These are phyloP conservation scores for Pichia nakasei DNA, from an alignment of 805 yeast genomes.

Conservation along the genomic window DNA sequence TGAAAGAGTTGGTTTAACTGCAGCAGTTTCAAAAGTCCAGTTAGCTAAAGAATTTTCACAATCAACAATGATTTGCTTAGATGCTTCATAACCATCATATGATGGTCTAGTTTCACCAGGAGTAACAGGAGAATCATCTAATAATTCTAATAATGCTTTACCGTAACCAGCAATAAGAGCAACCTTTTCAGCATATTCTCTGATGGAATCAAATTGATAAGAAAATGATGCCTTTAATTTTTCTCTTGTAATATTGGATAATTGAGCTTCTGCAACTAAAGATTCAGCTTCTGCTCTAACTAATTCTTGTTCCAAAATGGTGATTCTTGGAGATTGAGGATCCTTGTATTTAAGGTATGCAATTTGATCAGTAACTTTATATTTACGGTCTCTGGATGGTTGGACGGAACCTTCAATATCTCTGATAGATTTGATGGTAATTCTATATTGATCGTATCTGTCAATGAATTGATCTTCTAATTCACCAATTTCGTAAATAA, in stretches of 20 bases:
- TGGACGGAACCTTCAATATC: conserved; percentile 83
- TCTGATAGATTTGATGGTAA: conserved; percentile 71
- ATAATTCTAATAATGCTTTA: conserved; percentile 72
- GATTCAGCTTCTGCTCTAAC: conserved; percentile 91
- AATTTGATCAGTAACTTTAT: conserved; percentile 76
- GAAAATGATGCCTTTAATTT: conserved; percentile 77
- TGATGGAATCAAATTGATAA: conserved; percentile 76
- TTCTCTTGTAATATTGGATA: conserved; percentile 81
- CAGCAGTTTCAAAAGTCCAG: conserved; percentile 81
- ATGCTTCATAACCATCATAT: conserved; percentile 82
- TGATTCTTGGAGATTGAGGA: conserved; percentile 75
- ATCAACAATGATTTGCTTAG: conserved; percentile 79
- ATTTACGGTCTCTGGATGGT: conserved; percentile 82
- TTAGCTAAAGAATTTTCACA: conserved; percentile 76
- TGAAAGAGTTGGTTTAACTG: conserved; percentile 71
- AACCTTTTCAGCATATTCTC: conserved; percentile 79
- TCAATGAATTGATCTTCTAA: conserved; percentile 82
- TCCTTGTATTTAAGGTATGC: conserved; percentile 79
- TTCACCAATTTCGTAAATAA: conserved; percentile 76
- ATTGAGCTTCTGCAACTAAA: conserved; percentile 85
- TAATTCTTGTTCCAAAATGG: conserved; percentile 77
- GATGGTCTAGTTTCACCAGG: conserved; percentile 92
- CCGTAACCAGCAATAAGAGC: conserved; percentile 88
- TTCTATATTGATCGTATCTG: conserved; percentile 78
- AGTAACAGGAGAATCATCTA: conserved; percentile 79